Evolutionary conservation across 169 alveolate genomes (phyloP), one percentile per base, ranked within the genome.

Genomic region (Plasmodium gaboni): DNA sequence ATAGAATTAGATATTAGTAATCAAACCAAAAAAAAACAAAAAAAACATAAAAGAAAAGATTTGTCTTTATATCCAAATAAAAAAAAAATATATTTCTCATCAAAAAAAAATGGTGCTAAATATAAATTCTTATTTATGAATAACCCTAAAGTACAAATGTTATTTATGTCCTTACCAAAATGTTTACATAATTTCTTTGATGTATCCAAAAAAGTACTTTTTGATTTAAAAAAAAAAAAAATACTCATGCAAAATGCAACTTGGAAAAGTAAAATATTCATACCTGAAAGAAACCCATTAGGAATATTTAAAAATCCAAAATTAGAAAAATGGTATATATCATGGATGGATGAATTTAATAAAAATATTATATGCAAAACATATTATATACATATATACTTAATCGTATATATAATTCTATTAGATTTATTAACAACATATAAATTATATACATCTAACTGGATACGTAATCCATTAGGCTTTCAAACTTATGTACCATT

Each of bases 261-360:
- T 13, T 92, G 95, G 95, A 59, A 69, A 32, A 69, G 57, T 63
- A 68, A 89, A 55, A 87, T 80, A 67, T 73, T 92, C 28, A 85
- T 92, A 80, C 95, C 95, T 17, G 92, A 76, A 28, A 46, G 94
- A 51, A 76, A 74, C 71, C 38, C 88, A 70, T 50, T 92, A 55
- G 95, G 95, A 10, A 60, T 92, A 72, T 92, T 92, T 72, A 74
- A 72, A 61, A 92, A 92, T 67, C 68, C 55, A 8, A 85, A 71
- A 12, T 13, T 92, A 24, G 95, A 92, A 83, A 70, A 71, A 32
- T 92, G 95, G 94, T 92, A 92, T 63, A 65, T 92, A 42, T 90
- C 92, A 55, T 92, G 95, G 95, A 74, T 92, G 83, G 73, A 83
- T 50, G 92, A 89, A 32, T 92, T 92, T 91, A 92, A 92, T 68